Conservation (phyloP, 106 monocot species). For the Dioscorea zingiberensis region DNA sequence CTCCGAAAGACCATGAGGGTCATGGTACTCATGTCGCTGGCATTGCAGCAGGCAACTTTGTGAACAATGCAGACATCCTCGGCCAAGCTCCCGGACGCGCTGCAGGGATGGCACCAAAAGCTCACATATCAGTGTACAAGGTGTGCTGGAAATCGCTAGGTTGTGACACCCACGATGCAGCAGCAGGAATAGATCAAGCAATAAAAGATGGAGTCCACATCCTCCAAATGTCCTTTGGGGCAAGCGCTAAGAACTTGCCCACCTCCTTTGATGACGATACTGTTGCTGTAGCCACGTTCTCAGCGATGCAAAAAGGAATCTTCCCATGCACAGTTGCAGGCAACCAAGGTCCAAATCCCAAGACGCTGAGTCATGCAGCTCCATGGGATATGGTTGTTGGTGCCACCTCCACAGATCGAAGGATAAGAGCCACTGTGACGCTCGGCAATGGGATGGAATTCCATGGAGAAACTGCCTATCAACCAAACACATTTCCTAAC, state of each 20-base stretch:
- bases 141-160: slow-evolving; percentile 4
- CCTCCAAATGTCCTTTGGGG: slow-evolving; percentile 9
- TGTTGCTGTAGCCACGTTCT: slow-evolving; percentile 9
- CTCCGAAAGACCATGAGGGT: neutral
- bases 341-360: slow-evolving; percentile 13
- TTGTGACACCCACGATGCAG: neutral
- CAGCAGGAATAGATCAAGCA: slow-evolving; percentile 20
- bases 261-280: slow-evolving; percentile 1
- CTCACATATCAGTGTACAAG: slow-evolving; percentile 27
- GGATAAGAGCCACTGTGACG: slow-evolving; percentile 14
- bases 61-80: slow-evolving; percentile 11
- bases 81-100: slow-evolving; percentile 24
- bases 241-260: neutral
- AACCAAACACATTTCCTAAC: no score
- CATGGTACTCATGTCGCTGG: slow-evolving; percentile 41
- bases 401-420: slow-evolving; percentile 27
- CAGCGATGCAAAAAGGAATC: slow-evolving; percentile 3
- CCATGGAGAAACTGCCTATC: slow-evolving; percentile 16
- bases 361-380: slow-evolving; percentile 13
- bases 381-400: slow-evolving; percentile 38
- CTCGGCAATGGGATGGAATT: slow-evolving; percentile 24
- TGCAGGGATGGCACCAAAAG: slow-evolving; percentile 19
- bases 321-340: slow-evolving; percentile 19
- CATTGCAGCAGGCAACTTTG: slow-evolving; percentile 26
- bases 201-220: slow-evolving; percentile 27